Percentiles rank a stretch among this genome's conserved stretches.
Conservation (phyloP, 2,329 filamentous ascomycete species). For the Apiospora sp. region DNA sequence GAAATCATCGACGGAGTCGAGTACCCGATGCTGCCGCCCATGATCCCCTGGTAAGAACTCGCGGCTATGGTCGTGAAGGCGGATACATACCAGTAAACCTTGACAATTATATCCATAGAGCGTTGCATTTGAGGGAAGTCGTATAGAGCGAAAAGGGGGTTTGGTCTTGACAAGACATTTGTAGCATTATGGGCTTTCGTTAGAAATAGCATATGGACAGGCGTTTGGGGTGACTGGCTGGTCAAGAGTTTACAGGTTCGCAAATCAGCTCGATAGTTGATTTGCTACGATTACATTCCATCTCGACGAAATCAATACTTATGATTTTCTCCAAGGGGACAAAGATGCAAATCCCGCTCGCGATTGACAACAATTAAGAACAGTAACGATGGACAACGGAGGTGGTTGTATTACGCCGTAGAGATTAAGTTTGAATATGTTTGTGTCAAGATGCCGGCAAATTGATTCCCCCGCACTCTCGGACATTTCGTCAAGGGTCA, state of each 20-base stretch:
- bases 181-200: not conserved
- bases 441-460: not conserved
- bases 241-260: constrained; percentile 1
- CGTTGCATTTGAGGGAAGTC: not conserved
- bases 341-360: not conserved
- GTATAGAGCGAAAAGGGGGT: not conserved
- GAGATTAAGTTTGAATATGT: not conserved
- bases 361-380: not conserved
- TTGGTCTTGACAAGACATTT: not conserved
- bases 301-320: not conserved
- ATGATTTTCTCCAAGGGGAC: not conserved
- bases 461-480: not conserved
- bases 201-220: not conserved
- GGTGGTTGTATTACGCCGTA: not conserved
- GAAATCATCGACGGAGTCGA: constrained; percentile 51
- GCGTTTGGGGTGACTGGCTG: not conserved
- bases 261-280: not conserved
- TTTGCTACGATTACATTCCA: not conserved
- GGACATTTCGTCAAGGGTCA: not conserved
- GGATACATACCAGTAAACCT: constrained; percentile 37
- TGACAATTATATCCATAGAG: not conserved
- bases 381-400: not conserved
- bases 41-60: constrained; percentile 29
- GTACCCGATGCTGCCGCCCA: constrained; percentile 48
- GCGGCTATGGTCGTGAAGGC: constrained; percentile 40